Conservation (phyloP, 164 flowering plant genomes). For the Tetrastigma voinierianum region DNA sequence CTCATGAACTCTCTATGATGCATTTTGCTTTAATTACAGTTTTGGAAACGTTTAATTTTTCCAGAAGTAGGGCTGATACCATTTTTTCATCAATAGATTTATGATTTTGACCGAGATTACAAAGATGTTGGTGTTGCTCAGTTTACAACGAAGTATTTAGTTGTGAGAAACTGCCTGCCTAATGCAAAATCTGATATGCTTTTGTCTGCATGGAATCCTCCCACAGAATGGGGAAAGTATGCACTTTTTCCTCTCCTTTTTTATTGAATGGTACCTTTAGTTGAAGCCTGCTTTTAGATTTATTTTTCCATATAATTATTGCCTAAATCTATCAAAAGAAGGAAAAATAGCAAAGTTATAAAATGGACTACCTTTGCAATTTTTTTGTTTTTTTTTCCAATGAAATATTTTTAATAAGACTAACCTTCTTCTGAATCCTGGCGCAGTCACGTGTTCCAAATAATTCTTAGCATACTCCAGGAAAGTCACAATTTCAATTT, state of each 20-base stretch:
- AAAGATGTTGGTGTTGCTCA: slow-evolving; percentile 92
- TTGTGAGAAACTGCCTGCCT: slow-evolving; percentile 86
- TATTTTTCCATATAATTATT: too few species aligned
- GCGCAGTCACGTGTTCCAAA: not conserved
- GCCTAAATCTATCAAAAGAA: too few species aligned
- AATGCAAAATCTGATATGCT: slow-evolving; percentile 93
- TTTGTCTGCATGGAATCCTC: slow-evolving; percentile 98
- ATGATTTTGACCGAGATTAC: slow-evolving; percentile 97
- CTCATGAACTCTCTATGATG: not conserved
- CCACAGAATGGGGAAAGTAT: slow-evolving; percentile 98
- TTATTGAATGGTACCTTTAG: not conserved
- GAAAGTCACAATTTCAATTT: slow-evolving; percentile 3
- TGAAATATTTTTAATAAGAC: not conserved
- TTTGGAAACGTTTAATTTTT: slow-evolving; percentile 2
- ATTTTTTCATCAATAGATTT: slow-evolving; percentile 46
- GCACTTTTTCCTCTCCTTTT: slow-evolving; percentile 17
- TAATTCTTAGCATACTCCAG: not conserved
- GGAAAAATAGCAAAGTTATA: too few species aligned
- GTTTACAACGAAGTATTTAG: slow-evolving; percentile 85
- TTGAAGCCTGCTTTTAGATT: too few species aligned
- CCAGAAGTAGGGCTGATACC: not conserved
- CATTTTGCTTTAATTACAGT: not conserved
- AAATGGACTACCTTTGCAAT: too few species aligned
- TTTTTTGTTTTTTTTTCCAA: not conserved
- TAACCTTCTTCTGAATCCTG: not conserved